Percentiles rank a stretch among this genome's conserved stretches.
These are phyloP conservation scores for Sporothrix luriei DNA, from an alignment of 2,329 filamentous ascomycete genomes.

Conservation along the genomic window DNA sequence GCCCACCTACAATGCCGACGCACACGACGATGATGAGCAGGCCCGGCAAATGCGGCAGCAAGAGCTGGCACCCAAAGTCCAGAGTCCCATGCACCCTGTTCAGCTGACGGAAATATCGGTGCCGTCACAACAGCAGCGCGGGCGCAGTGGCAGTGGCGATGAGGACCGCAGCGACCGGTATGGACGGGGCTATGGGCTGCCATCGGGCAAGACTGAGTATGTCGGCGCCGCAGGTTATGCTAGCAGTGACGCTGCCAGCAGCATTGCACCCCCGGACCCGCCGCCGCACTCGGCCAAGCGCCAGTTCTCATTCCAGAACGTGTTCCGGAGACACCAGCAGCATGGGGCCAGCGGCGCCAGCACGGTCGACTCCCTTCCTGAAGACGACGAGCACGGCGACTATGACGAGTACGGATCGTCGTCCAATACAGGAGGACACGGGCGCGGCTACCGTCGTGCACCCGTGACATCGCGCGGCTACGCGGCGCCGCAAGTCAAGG, in stretches of 20 bases:
- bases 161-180: slow-evolving; percentile 46
- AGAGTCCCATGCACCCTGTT: slow-evolving; percentile 63
- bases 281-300: slow-evolving; percentile 65
- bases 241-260: slow-evolving; percentile 44
- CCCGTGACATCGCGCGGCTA: slow-evolving; percentile 43
- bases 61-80: slow-evolving; percentile 44
- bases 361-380: not conserved
- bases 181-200: slow-evolving; percentile 56
- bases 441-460: slow-evolving; percentile 28
- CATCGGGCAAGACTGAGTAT: slow-evolving; percentile 52
- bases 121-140: slow-evolving; percentile 45
- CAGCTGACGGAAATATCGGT: slow-evolving; percentile 64
- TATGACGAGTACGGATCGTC: slow-evolving; percentile 33
- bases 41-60: not conserved
- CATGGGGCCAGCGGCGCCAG: slow-evolving; percentile 31
- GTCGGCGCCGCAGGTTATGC: slow-evolving; percentile 48
- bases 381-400: slow-evolving; percentile 35
- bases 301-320: slow-evolving; percentile 90
- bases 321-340: slow-evolving; percentile 65
- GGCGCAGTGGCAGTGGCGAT: slow-evolving; percentile 30
- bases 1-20: slow-evolving; percentile 46
- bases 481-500: slow-evolving; percentile 50
- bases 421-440: not conserved
- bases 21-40: slow-evolving; percentile 41
- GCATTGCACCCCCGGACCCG: slow-evolving; percentile 59